Conservation (phyloP, 306 rosid genomes). For the Cucurbita moschata region DNA sequence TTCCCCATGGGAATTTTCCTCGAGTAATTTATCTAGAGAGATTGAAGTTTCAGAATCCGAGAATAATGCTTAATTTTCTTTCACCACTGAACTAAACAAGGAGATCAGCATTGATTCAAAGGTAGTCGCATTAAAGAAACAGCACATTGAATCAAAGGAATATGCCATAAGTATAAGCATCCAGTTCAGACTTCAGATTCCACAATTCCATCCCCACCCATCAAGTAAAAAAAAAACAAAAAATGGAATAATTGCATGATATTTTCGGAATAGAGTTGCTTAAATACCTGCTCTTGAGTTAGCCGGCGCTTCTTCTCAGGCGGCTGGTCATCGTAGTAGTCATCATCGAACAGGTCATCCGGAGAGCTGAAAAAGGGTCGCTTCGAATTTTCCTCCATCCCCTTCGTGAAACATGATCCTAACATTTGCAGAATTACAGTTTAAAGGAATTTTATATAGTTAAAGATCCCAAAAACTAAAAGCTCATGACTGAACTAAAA, state of each 20-base stretch:
- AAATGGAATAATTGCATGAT: background rate
- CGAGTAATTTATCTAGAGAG: background rate
- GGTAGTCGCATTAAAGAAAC: background rate
- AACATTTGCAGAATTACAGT: background rate
- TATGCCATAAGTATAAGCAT: background rate
- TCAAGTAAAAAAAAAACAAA: background rate
- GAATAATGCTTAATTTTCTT: background rate
- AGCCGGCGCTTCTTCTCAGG: conserved; percentile 99
- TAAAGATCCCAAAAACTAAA: background rate
- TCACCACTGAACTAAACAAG: background rate
- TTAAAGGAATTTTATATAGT: background rate
- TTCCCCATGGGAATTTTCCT: background rate
- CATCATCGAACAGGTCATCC: conserved; percentile 73
- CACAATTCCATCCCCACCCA: background rate
- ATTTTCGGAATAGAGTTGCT: background rate
- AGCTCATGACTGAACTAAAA: background rate
- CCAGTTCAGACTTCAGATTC: background rate
- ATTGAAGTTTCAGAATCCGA: background rate
- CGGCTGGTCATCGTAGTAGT: conserved; percentile 72
- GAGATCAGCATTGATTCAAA: conserved; percentile 4
- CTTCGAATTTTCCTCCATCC: conserved; percentile 67
- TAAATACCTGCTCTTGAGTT: conserved; percentile 66
- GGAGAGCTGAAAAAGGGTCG: conserved; percentile 69
- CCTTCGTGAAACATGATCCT: conserved; percentile 51
- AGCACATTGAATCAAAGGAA: background rate